Evolutionary conservation across 2,329 filamentous ascomycete genomes (phyloP).

Genomic region (Exophiala alcalophila): DNA sequence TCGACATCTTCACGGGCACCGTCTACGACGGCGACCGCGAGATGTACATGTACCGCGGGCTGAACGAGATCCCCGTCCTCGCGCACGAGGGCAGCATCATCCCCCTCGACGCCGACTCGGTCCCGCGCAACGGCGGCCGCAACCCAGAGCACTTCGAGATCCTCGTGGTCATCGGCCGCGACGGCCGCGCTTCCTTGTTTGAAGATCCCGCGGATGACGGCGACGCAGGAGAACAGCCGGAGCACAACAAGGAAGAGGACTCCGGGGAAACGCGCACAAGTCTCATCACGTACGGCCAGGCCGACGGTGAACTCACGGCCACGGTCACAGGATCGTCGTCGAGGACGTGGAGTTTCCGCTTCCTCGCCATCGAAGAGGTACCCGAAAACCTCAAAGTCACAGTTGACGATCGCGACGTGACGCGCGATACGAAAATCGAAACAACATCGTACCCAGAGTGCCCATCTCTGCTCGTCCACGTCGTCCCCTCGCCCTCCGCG

Average conservation of each 20-base stretch:
- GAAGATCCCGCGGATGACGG: conserved; percentile 43
- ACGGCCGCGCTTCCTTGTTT: conserved; percentile 44
- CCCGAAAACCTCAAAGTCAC: conserved; percentile 25
- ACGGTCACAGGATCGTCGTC: conserved; percentile 24
- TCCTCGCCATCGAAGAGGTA: conserved; percentile 23
- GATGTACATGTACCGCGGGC: conserved; percentile 50
- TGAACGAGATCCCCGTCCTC: conserved; percentile 54
- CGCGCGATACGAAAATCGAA: conserved; percentile 15
- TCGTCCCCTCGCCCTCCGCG: conserved; percentile 12
- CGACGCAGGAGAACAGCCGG: conserved; percentile 4
- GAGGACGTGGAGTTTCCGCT: conserved; percentile 27
- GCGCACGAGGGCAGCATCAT: conserved; percentile 58
- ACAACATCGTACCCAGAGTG: conserved; percentile 22
- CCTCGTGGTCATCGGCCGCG: conserved; percentile 46
- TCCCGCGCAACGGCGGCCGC: conserved; percentile 47
- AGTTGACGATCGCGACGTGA: conserved; percentile 27
- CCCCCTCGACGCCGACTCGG: conserved; percentile 49
- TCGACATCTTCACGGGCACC: conserved; percentile 58
- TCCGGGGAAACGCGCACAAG: conserved; percentile 30
- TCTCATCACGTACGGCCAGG: conserved; percentile 28
- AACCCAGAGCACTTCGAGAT: conserved; percentile 52
- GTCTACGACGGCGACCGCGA: conserved; percentile 58
- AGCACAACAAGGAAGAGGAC: conserved; percentile 16
- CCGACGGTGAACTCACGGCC: conserved; percentile 22
- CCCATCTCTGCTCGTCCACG: conserved; percentile 27